Conservation (phyloP, 1,284 basidiomycete species). For the Heliocybe sulcata region DNA sequence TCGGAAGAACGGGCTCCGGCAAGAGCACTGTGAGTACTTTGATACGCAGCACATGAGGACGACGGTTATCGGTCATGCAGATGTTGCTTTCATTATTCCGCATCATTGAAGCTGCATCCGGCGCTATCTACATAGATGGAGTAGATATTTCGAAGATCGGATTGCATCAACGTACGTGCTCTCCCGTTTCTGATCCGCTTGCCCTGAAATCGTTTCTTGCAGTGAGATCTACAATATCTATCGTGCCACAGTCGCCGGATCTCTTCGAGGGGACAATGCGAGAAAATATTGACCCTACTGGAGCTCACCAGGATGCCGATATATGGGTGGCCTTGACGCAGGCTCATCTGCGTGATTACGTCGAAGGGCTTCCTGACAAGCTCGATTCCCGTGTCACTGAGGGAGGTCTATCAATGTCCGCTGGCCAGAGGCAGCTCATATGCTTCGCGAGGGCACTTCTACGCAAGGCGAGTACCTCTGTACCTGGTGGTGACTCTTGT, state of each 20-base stretch:
- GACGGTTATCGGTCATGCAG: constrained; percentile 20
- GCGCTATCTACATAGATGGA: constrained; percentile 79
- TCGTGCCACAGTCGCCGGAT: constrained; percentile 83
- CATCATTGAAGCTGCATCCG: constrained; percentile 77
- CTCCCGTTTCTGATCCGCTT: background rate
- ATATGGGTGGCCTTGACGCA: constrained; percentile 65
- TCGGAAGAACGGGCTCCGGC: constrained; percentile 90
- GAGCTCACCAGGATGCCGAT: constrained; percentile 62
- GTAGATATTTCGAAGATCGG: constrained; percentile 82
- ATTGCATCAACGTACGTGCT: constrained; percentile 62
- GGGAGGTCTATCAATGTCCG: constrained; percentile 76
- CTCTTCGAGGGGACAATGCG: constrained; percentile 84
- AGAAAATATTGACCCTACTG: constrained; percentile 80
- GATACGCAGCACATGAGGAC: constrained; percentile 5
- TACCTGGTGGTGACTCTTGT: background rate
- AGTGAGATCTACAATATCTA: constrained; percentile 76
- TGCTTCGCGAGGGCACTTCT: constrained; percentile 80
- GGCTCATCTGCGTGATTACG: constrained; percentile 64
- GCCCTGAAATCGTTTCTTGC: constrained; percentile 6
- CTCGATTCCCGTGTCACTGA: constrained; percentile 77
- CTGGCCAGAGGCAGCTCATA: constrained; percentile 81
- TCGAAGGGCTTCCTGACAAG: constrained; percentile 63
- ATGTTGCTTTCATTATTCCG: constrained; percentile 66
- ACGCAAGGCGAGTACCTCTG: constrained; percentile 39
- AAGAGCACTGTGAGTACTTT: constrained; percentile 71